Evolutionary conservation across 345 rosid species (phyloP), one percentile per base, ranked within the genome.

Genomic region (Nephelium lappaceum): DNA sequence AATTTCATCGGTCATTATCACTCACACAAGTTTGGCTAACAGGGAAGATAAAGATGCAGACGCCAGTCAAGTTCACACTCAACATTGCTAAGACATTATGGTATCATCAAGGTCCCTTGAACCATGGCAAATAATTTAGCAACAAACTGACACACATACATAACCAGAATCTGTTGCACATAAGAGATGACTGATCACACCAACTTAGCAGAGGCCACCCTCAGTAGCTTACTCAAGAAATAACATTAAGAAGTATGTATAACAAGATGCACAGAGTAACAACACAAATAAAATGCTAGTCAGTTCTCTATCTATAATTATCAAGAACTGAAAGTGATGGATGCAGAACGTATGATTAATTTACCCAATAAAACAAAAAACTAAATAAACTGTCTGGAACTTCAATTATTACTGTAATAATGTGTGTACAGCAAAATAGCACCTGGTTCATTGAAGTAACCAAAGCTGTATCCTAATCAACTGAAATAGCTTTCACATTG

Each of bases 401-500:
- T 72, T 49, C n/a, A 38, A 57, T 15, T 31, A 27, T 64, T 11
- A 24, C 5, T 64, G 14, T 64, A 38, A 63, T 27, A 42, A 63
- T 24, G 57, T 2, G 38, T 10, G 25, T 43, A 16, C 70, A 74
- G 42, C 57, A 60, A 69, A 74, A 45, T 43, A 42, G 21, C 14
- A 75, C 78, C 78, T 64, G 38, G 19, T 60, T 64, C 61, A 47
- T 63, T 10, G 23, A 43, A 18, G 31, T 3, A n/a, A n/a, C n/a
- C n/a, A n/a, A n/a, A n/a, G n/a, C n/a, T n/a, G n/a, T n/a, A n/a
- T n/a, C n/a, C n/a, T n/a, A n/a, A n/a, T n/a, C n/a, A n/a, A n/a
- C n/a, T n/a, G n/a, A n/a, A n/a, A n/a, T n/a, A n/a, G n/a, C n/a
- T n/a, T n/a, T n/a, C n/a, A n/a, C n/a, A n/a, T n/a, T n/a, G n/a